A percentile compares a stretch with the other conserved stretches of the same genome.
These are phyloP conservation scores for Globisporangium paroecandrum DNA, from an alignment of 352 stramenopile genomes.

Conservation along the genomic window DNA sequence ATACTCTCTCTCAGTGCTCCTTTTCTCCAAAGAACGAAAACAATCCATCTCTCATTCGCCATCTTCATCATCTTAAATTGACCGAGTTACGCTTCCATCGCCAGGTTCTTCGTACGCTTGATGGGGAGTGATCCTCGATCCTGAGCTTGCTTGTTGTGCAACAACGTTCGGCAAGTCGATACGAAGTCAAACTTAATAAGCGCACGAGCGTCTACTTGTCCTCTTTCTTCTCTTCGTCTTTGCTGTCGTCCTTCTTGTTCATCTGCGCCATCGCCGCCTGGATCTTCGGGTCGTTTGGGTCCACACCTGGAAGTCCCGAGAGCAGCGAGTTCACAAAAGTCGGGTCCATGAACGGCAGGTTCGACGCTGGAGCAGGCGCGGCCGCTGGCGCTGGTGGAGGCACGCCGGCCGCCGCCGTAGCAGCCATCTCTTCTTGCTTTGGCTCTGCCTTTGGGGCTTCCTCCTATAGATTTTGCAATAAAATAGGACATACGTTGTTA, in stretches of 20 bases:
- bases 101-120: not conserved
- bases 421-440: slow-evolving; percentile 12
- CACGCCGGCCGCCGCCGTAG: slow-evolving; percentile 19
- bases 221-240: slow-evolving; percentile 84
- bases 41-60: not conserved
- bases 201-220: slow-evolving; percentile 42
- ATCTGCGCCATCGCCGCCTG: slow-evolving; percentile 88
- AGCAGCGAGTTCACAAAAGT: slow-evolving; percentile 89
- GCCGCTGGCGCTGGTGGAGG: slow-evolving; percentile 46
- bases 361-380: slow-evolving; percentile 63
- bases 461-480: slow-evolving; percentile 4
- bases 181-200: not conserved
- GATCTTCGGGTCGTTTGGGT: slow-evolving; percentile 92
- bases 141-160: not conserved
- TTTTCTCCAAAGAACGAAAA: not conserved
- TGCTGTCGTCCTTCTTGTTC: slow-evolving; percentile 76
- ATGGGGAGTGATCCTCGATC: not conserved
- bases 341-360: slow-evolving; percentile 87
- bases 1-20: not conserved
- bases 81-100: not conserved
- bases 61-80: slow-evolving; percentile 1
- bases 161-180: not conserved
- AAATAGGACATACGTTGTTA: not conserved
- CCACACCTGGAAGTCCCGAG: slow-evolving; percentile 84
- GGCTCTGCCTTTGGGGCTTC: slow-evolving; percentile 24